Percentiles rank a stretch among this genome's conserved stretches.
Evolutionary conservation across 2,329 filamentous ascomycete species (phyloP).

Genomic region (Colletotrichum sidae): DNA sequence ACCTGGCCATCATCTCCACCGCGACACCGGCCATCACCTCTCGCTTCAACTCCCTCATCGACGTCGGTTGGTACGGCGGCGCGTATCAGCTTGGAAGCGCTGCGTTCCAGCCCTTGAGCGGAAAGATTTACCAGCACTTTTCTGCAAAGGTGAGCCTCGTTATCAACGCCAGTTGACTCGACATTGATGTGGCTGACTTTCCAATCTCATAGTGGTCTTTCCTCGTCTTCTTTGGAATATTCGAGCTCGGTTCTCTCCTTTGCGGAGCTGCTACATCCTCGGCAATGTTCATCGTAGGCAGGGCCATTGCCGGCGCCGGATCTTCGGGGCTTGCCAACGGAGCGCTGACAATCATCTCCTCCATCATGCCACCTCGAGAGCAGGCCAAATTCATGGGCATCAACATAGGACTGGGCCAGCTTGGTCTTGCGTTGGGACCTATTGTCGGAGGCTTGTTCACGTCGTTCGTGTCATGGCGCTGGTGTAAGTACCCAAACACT

Average conservation of each 20-base stretch:
- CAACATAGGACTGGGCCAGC: constrained; percentile 40
- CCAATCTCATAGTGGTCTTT: constrained; percentile 48
- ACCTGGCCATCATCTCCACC: constrained; percentile 51
- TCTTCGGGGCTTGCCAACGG: constrained; percentile 65
- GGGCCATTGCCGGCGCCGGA: constrained; percentile 65
- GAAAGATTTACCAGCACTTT: constrained; percentile 55
- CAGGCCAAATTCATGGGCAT: constrained; percentile 46
- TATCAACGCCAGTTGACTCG: background rate
- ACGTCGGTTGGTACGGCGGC: constrained; percentile 59
- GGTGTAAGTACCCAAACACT: constrained; percentile 36
- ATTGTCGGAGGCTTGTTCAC: constrained; percentile 44
- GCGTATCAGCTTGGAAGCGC: constrained; percentile 51
- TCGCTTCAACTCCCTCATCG: constrained; percentile 51
- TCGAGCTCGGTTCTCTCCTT: constrained; percentile 67
- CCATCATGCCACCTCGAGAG: constrained; percentile 51
- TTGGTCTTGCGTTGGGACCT: constrained; percentile 41
- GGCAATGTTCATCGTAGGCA: constrained; percentile 64
- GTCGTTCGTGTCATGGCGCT: constrained; percentile 41
- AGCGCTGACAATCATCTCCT: constrained; percentile 61
- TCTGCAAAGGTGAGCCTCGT: constrained; percentile 48
- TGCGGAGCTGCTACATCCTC: constrained; percentile 62
- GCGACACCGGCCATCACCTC: constrained; percentile 52
- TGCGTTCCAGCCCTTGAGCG: constrained; percentile 55
- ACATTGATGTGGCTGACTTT: background rate
- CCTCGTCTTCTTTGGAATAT: constrained; percentile 57